These are phyloP conservation scores for Tephrocybe rancida DNA, from an alignment of 768 basidiomycete genomes.

Conservation along the genomic window DNA sequence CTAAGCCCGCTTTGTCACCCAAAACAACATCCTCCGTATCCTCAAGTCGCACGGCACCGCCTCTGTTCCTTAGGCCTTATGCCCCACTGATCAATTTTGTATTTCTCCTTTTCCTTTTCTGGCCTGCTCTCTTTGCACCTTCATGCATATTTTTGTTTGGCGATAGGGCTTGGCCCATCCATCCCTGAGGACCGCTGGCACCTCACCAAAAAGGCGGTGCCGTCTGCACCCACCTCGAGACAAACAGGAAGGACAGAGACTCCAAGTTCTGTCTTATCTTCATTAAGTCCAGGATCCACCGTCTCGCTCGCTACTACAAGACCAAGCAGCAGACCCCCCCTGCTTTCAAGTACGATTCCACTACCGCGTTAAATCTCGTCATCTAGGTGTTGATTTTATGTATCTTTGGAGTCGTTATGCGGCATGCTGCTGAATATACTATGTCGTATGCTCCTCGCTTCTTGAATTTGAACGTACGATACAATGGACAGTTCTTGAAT, in stretches of 20 bases:
- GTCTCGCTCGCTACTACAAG: conserved; percentile 97
- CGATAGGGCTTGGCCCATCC: conserved; percentile 91
- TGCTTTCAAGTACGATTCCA: conserved; percentile 98
- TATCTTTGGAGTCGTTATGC: neutral
- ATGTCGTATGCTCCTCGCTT: too few relatives aligned
- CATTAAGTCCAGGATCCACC: conserved; percentile 99
- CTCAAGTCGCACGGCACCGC: conserved; percentile 85
- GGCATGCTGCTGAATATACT: neutral
- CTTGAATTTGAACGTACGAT: too few relatives aligned
- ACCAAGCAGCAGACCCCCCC: conserved; percentile 97
- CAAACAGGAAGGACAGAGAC: conserved; percentile 99
- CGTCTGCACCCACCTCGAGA: conserved; percentile 97
- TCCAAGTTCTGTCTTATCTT: conserved; percentile 94
- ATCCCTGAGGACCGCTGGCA: conserved; percentile 99
- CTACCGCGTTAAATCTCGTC: conserved; percentile 90
- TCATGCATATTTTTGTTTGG: conserved; percentile 50
- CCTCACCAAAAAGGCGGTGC: conserved; percentile 99
- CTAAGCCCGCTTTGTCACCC: conserved; percentile 97
- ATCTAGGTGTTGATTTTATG: conserved; percentile 45
- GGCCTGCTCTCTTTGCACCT: conserved; percentile 16
- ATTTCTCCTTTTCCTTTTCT: conserved; percentile 11
- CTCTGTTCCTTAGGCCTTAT: conserved; percentile 24
- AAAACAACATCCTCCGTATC: conserved; percentile 99
- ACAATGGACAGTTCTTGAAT: too few relatives aligned
- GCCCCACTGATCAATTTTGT: conserved; percentile 23